Percentiles rank a stretch among this genome's conserved stretches.
Conservation (phyloP, 306 rosid genomes). For the Argentina anserina region DNA sequence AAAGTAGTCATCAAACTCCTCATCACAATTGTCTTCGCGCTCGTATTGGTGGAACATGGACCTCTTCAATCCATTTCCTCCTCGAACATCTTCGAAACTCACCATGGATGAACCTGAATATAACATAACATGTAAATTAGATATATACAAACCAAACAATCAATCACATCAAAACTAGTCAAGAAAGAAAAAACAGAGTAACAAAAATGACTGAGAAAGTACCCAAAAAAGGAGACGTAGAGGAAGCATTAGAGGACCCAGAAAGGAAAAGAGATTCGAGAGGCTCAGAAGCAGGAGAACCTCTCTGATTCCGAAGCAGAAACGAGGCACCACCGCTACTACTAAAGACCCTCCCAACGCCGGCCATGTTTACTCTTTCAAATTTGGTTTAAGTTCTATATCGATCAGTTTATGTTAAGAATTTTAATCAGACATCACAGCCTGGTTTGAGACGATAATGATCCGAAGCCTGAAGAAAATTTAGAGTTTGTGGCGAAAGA, state of each 20-base stretch:
- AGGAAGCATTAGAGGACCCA: conserved; percentile 39
- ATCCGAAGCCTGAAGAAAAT: neutral
- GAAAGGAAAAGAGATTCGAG: conserved; percentile 54
- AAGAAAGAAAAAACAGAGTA: neutral
- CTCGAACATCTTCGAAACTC: conserved; percentile 60
- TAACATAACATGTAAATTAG: neutral
- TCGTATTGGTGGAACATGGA: conserved; percentile 41
- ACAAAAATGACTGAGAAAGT: neutral
- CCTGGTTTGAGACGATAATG: neutral
- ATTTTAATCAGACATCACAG: conserved; percentile 20
- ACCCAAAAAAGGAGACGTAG: conserved; percentile 51
- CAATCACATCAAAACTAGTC: neutral
- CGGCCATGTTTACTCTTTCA: conserved; percentile 43
- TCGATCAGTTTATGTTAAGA: too few species aligned
- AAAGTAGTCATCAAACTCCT: conserved; percentile 53
- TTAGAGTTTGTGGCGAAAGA: conserved; percentile 69
- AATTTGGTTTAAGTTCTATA: neutral
- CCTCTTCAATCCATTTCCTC: conserved; percentile 38
- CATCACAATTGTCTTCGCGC: conserved; percentile 52
- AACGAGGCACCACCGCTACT: conserved; percentile 18
- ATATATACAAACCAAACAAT: neutral
- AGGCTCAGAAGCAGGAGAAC: conserved; percentile 37
- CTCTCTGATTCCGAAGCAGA: conserved; percentile 47
- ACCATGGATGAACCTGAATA: conserved; percentile 67
- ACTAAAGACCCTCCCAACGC: conserved; percentile 39